Base-by-base conservation (phyloP, 345 rosid species). In the Erucastrum elatum region DNA sequence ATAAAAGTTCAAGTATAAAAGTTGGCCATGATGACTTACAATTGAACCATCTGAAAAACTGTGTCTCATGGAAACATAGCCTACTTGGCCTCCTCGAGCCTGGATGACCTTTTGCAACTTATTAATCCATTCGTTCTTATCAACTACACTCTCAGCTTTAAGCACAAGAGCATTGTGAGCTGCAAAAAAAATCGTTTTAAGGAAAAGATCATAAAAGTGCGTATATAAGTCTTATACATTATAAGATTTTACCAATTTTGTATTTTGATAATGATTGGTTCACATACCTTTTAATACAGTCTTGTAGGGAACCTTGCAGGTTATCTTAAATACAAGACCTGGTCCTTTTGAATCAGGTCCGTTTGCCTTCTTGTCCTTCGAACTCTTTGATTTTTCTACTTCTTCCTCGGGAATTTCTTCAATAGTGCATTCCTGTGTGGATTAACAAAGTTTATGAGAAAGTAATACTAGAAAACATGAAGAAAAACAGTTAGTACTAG, bases 41-140 rank as follows among this genome's bases (percentile, higher is more conserved):
- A 96, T 92, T 27, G 99, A 96, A 86, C 99, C 97, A 44, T 96
- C 99, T 66, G 99, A 96, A 77, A 83, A 89, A 83, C 99, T 96
- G 8, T 96, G 99, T 46, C 94, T 87, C 89, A 96, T 85, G 17
- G 90, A 82, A 34, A 89, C 92, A 64, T 85, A 87, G 70, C 74
- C 84, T 62, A 83, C 83, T 74, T 86, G 94, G 81, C 94, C 97
- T 70, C 93, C 93, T 70, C 78, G 84, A 26, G 88, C 77, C 81
- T 90, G 94, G 65, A 82, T 72, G 61, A 96, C 83, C 82, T 68
- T 89, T 81, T 87, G 87, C 81, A 93, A 75, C 88, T 88, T 96
- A 81, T 80, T 92, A 62, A 96, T 65, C 99, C 99, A 96, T 81
- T 91, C 96, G 21, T 70, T 82, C 84, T 93, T 96, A 75, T 96